phyloP scores from a whole-genome alignment of 768 basidiomycete genomes.

The Suillus tomentosus region DNA sequence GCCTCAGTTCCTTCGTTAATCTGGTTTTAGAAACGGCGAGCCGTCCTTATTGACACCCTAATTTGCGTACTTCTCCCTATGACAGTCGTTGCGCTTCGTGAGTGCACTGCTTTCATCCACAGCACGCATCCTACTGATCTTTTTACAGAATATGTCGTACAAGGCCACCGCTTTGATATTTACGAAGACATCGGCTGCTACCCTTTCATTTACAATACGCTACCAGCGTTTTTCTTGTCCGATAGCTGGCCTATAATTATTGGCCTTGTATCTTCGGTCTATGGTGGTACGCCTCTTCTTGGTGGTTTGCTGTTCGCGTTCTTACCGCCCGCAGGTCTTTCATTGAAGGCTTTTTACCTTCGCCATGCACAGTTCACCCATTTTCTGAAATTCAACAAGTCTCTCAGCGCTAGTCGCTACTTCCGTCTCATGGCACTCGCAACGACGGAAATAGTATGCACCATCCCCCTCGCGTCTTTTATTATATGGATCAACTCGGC shows the following conservation, averaged over 20 bases:
- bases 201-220: too few relatives aligned
- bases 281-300: constrained; percentile 26
- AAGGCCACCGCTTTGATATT: constrained; percentile 37
- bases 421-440: constrained; percentile 53
- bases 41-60: constrained; percentile 31
- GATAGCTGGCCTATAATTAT: constrained; percentile 30
- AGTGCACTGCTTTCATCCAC: constrained; percentile 14
- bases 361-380: constrained; percentile 39
- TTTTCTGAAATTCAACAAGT: constrained; percentile 33
- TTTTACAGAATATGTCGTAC: constrained; percentile 30
- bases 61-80: constrained; percentile 42
- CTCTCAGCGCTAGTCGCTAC: constrained; percentile 48
- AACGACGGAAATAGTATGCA: constrained; percentile 39
- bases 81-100: constrained; percentile 38
- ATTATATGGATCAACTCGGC: constrained; percentile 32
- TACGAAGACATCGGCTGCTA: constrained; percentile 35
- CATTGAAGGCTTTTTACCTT: constrained; percentile 31
- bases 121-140: not conserved
- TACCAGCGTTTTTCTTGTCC: constrained; percentile 29
- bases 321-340: constrained; percentile 20
- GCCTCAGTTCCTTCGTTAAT: not conserved
- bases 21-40: constrained; percentile 34
- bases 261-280: constrained; percentile 30
- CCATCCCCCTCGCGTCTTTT: constrained; percentile 39
- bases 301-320: not conserved